Base-by-base conservation (phyloP, 2,329 filamentous ascomycete species). In the Fusarium marasasianum region DNA sequence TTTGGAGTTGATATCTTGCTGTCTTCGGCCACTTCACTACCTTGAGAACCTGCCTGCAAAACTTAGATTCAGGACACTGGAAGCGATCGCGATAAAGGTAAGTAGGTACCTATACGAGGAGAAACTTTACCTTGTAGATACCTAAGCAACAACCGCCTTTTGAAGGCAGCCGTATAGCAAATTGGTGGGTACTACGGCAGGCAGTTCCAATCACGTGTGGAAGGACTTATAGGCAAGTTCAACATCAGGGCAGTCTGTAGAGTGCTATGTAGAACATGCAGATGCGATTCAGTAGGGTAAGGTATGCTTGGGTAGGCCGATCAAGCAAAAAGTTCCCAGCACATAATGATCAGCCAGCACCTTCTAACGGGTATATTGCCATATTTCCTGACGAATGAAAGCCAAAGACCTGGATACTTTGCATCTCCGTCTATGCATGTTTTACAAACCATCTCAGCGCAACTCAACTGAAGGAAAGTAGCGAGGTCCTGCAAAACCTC, bases 401-500 rank as follows among this genome's bases (percentile, higher is more conserved):
- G 12, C 31, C 50, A 45, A 64, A 31, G 26, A 50, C 55, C 22
- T 29, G 35, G 13, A 29, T 40, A 58, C 18, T 31, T 45, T 26
- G 31, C 31, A 47, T 35, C 26, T 44, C 44, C 37, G 17, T 40
- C 45, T 37, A 8, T 57, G 40, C 26, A 24, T 31, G 33, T 22
- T 24, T 24, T 47, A 40, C 38, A 35, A 26, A 11, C 17, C 22
- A 26, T 59, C 59, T 80, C 74, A 93, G 72, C 89, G 85, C 75
- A 92, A 79, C 50, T 92, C 87, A 35, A 91, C 83, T 6, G 91
- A 89, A 13, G 94, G 94, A 78, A 97, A 96, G 81, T 92, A 98
- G 68, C 95, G 89, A 15, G 94, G 93, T 9, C 96, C 96, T 0
- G 94, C 93, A 82, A 92, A 98, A 0, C 96, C 96, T 78, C 93